These are phyloP conservation scores for Plenodomus tracheiphilus DNA, from an alignment of 2,329 filamentous ascomycete genomes.

Conservation along the genomic window DNA sequence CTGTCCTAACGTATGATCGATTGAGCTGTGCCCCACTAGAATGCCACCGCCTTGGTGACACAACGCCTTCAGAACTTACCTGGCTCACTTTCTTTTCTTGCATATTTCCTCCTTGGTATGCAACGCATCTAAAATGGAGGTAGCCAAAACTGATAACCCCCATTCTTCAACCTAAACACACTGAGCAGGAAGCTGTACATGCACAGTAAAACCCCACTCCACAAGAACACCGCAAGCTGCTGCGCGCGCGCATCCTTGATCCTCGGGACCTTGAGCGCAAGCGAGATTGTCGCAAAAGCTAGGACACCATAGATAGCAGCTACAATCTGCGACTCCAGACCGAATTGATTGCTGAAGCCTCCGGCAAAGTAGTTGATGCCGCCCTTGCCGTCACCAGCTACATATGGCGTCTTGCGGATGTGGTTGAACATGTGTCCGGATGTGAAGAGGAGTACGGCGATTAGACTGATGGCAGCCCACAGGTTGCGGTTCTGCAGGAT, in stretches of 20 bases:
- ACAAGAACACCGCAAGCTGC: constrained; percentile 78
- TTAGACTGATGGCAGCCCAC: constrained; percentile 88
- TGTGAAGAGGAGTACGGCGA: constrained; percentile 88
- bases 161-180: constrained; percentile 92
- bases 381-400: constrained; percentile 79
- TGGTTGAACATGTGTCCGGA: constrained; percentile 99
- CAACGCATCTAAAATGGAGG: constrained; percentile 80
- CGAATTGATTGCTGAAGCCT: constrained; percentile 92
- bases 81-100: no score
- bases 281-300: constrained; percentile 86
- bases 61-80: no score
- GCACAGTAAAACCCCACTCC: constrained; percentile 74
- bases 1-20: not conserved
- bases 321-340: constrained; percentile 92
- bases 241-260: constrained; percentile 77
- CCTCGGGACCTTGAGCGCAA: constrained; percentile 90
- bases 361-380: constrained; percentile 87
- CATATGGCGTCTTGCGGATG: constrained; percentile 93
- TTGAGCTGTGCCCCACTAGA: no score
- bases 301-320: constrained; percentile 84
- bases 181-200: constrained; percentile 95
- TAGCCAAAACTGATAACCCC: constrained; percentile 89
- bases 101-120: no score
- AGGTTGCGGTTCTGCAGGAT: constrained; percentile 87
- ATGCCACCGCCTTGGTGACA: no score